Base-by-base conservation (phyloP, 2,329 filamentous ascomycete genomes). In the Aureobasidium sp. region DNA sequence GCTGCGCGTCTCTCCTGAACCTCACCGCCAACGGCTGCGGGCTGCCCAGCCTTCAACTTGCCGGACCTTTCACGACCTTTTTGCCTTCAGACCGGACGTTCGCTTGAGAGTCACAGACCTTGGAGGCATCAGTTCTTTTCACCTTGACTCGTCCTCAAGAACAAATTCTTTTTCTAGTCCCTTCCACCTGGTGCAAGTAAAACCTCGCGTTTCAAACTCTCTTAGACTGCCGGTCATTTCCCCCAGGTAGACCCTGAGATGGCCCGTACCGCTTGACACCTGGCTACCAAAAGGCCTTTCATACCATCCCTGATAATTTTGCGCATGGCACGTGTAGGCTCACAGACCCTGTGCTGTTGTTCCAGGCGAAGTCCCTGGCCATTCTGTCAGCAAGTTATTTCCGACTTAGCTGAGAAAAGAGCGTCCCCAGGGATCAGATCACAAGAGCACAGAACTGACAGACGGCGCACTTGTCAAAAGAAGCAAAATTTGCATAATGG, bases 241-340 rank as follows among this genome's bases (percentile, higher is more conserved):
- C 57, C 55, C 57, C 57, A 49, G 34, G 34, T 7, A 58, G 57
- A 60, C 57, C 57, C 57, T 60, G 44, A 51, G 15, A 60, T 57
- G 56, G 56, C 44, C 56, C 56, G 44, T 48, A 49, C 56, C 56
- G 45, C 57, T 51, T 60, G 57, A 60, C 57, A 51, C 14, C 34
- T 60, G 42, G 36, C 25, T 51, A 42, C n/a, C 45, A 45, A 60
- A 60, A 34, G 57, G 57, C 34, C 22, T 31, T 20, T 36, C 34
- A 34, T 51, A 60, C 31, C 29, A 20, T 42, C 36, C 45, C 45
- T 60, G 45, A 27, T 51, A 49, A 49, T 51, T 17, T 60, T 60
- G 25, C 7, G 8, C 45, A 41, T 51, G 56, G 56, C 56, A 20
- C 57, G 57, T 60, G 57, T 60, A 48, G 1, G 45, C 15, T 34